These are phyloP conservation scores for Fraxinus nigra DNA, from an alignment of 305 asterid species.

Conservation along the genomic window DNA sequence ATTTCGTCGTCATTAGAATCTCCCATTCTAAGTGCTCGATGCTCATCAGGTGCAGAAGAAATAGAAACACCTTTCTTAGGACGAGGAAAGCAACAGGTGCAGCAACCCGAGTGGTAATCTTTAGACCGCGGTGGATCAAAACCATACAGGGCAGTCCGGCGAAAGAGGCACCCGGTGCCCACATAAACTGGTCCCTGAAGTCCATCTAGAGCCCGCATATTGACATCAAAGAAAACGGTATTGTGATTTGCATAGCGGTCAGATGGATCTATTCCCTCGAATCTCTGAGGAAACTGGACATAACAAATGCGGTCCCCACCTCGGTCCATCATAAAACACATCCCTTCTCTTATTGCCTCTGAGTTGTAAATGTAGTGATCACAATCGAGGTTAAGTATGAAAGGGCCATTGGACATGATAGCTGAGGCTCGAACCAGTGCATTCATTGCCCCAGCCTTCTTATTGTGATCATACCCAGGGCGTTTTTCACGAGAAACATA, in stretches of 20 bases:
- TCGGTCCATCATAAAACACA: neutral
- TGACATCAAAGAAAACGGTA: neutral
- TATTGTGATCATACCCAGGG: neutral
- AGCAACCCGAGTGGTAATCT: neutral
- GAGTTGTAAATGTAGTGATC: neutral
- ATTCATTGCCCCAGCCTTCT: slow-evolving; percentile 1
- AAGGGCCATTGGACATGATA: neutral
- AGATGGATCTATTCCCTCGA: neutral
- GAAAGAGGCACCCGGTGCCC: neutral
- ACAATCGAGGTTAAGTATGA: neutral
- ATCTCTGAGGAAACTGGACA: neutral
- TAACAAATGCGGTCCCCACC: neutral
- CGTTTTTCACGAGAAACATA: neutral
- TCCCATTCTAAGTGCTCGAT: neutral
- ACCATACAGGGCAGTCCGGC: neutral
- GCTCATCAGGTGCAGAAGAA: neutral
- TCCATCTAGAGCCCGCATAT: neutral
- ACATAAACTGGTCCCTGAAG: neutral
- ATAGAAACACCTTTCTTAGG: neutral
- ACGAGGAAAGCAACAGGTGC: neutral
- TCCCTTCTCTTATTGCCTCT: neutral
- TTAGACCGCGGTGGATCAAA: neutral
- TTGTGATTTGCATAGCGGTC: neutral
- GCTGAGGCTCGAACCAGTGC: neutral
- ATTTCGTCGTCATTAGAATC: neutral